Conservation (phyloP, 2,329 filamentous ascomycete genomes). For the Hypomyces rosellus region DNA sequence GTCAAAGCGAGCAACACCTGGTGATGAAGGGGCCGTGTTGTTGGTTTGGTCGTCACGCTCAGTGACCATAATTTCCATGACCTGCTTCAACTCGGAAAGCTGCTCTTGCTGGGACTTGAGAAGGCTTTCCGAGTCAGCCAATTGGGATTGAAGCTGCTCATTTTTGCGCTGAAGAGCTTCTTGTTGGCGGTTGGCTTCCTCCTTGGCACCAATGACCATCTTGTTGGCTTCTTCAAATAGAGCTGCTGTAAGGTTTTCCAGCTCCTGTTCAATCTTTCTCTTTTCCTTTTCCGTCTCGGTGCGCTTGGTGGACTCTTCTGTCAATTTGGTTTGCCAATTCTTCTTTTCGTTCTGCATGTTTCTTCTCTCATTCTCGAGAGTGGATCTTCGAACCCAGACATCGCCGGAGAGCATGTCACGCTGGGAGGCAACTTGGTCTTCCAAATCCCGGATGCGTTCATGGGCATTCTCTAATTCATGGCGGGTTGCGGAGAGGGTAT, state of each 20-base stretch:
- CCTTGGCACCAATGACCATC: constrained; percentile 87
- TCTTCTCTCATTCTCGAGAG: constrained; percentile 66
- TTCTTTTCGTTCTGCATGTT: constrained; percentile 55
- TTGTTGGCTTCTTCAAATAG: constrained; percentile 98
- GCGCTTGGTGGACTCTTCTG: constrained; percentile 61
- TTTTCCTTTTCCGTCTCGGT: constrained; percentile 68
- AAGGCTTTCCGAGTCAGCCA: constrained; percentile 79
- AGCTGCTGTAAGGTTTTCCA: constrained; percentile 83
- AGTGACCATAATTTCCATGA: constrained; percentile 80
- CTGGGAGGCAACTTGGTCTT: constrained; percentile 58
- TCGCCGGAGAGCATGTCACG: constrained; percentile 68
- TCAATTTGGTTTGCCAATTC: constrained; percentile 50
- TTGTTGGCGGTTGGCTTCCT: constrained; percentile 79
- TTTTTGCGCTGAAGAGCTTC: constrained; percentile 78
- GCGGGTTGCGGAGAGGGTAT: constrained; percentile 73
- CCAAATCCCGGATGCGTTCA: constrained; percentile 61
- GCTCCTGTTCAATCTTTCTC: constrained; percentile 82
- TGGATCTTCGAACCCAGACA: constrained; percentile 66
- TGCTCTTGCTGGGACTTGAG: constrained; percentile 91
- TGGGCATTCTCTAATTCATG: constrained; percentile 73
- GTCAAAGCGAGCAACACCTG: constrained; percentile 66
- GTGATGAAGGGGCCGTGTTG: constrained; percentile 76
- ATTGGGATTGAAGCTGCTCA: constrained; percentile 77
- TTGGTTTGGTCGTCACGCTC: constrained; percentile 66
- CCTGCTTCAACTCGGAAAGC: constrained; percentile 79